Evolutionary conservation across 352 stramenopile genomes (phyloP).

Genomic region (Globisporangium mamillatum): DNA sequence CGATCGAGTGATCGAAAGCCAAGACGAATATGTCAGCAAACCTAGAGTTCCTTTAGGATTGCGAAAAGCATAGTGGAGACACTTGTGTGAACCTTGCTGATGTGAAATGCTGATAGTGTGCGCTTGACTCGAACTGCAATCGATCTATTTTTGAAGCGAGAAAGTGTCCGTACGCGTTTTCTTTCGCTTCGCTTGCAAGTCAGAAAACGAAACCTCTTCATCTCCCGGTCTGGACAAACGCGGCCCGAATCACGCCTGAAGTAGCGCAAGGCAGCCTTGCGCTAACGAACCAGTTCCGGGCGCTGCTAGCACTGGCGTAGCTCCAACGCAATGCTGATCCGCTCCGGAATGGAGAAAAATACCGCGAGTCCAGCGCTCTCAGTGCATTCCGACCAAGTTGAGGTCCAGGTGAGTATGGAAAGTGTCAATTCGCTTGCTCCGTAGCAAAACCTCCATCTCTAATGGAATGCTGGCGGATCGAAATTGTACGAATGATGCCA

Average conservation of each 20-base stretch:
- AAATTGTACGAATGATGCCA: neutral
- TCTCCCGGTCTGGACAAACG: neutral
- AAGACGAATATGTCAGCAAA: neutral
- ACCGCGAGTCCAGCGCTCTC: neutral
- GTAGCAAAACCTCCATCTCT: neutral
- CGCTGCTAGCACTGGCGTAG: neutral
- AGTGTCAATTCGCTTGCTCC: neutral
- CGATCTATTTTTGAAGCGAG: neutral
- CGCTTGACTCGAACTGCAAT: neutral
- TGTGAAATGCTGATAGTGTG: neutral
- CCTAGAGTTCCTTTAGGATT: neutral
- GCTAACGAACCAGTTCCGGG: neutral
- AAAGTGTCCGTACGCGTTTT: neutral
- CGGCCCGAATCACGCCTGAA: neutral
- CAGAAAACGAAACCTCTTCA: neutral
- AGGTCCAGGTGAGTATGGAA: neutral
- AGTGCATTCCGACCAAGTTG: neutral
- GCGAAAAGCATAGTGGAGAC: neutral
- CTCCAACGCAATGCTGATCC: neutral
- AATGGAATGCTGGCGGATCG: neutral
- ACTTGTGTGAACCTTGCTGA: neutral
- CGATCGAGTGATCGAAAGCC: neutral
- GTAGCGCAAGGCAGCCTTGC: neutral
- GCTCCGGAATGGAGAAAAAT: neutral
- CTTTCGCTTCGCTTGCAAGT: neutral